These are phyloP conservation scores for Scedosporium dehoogii DNA, from an alignment of 2,329 filamentous ascomycete genomes.

Conservation along the genomic window DNA sequence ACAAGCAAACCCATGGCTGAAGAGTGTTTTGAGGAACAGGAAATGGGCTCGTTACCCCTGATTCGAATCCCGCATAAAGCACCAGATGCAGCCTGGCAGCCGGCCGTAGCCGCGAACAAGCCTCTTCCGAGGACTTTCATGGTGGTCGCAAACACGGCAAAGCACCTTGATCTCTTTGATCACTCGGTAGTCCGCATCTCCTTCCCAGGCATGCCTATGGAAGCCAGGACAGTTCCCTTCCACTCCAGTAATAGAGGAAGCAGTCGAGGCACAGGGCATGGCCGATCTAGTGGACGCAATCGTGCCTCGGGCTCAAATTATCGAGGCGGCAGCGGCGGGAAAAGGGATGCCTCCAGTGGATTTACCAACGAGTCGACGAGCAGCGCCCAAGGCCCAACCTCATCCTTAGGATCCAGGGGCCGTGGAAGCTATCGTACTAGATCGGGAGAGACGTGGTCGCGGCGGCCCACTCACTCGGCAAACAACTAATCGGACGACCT, in stretches of 20 bases:
- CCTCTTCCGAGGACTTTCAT: constrained; percentile 42
- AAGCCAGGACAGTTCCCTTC: constrained; percentile 26
- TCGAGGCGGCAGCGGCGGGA: constrained; percentile 20
- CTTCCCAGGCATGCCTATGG: constrained; percentile 29
- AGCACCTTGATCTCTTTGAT: constrained; percentile 23
- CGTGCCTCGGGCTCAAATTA: constrained; percentile 16
- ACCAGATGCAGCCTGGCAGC: constrained; percentile 54
- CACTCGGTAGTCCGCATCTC: constrained; percentile 27
- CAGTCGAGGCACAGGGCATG: constrained; percentile 15
- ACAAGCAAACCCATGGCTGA: constrained; percentile 57
- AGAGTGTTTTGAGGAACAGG: constrained; percentile 71
- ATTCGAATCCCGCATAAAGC: constrained; percentile 56
- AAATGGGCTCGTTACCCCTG: constrained; percentile 66
- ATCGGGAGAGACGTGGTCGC: constrained; percentile 3
- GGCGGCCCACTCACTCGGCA: neutral
- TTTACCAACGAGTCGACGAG: constrained; percentile 15
- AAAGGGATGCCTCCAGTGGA: constrained; percentile 21
- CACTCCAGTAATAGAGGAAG: constrained; percentile 23
- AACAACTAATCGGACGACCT: neutral
- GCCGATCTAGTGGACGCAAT: constrained; percentile 18
- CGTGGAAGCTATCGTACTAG: neutral
- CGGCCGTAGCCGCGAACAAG: constrained; percentile 43
- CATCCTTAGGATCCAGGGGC: constrained; percentile 11
- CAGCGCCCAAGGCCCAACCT: constrained; percentile 9
- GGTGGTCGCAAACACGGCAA: constrained; percentile 26